Percentiles rank a stretch among this genome's conserved stretches.
Evolutionary conservation across 2,329 filamentous ascomycete genomes (phyloP).

Genomic region (Calonectria hawksworthii): DNA sequence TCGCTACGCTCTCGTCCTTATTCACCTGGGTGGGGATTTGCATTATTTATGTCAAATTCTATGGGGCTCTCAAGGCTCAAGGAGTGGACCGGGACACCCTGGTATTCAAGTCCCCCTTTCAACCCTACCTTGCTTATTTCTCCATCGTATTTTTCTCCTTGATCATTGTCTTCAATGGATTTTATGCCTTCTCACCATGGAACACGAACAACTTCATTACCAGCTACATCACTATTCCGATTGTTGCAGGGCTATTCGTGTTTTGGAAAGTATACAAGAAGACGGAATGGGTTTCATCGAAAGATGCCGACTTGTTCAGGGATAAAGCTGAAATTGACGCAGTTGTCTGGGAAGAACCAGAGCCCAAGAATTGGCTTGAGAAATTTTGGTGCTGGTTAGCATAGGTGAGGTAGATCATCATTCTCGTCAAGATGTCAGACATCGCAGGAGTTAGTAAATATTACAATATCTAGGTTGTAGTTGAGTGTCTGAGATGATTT

Average conservation of each 20-base stretch:
- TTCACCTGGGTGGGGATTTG: constrained; percentile 78
- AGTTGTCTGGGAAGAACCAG: not conserved
- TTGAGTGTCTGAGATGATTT: too few relatives aligned
- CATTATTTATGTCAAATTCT: constrained; percentile 78
- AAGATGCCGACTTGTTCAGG: not conserved
- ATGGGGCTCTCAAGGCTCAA: constrained; percentile 74
- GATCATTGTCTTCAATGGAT: constrained; percentile 79
- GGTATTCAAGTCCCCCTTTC: constrained; percentile 74
- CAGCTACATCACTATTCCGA: constrained; percentile 76
- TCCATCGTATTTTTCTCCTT: constrained; percentile 69
- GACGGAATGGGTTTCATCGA: not conserved
- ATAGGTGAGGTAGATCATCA: not conserved
- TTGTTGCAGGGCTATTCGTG: constrained; percentile 73
- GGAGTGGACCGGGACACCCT: constrained; percentile 74
- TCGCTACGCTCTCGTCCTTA: constrained; percentile 77
- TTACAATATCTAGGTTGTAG: too few relatives aligned
- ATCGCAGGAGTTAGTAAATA: not conserved
- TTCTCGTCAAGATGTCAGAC: not conserved
- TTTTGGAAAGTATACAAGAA: constrained; percentile 2
- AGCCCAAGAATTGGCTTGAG: not conserved
- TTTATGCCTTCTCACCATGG: constrained; percentile 77
- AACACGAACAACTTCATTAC: constrained; percentile 71
- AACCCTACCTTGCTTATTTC: constrained; percentile 78
- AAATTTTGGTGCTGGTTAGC: not conserved
- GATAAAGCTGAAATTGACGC: not conserved